A percentile compares a stretch with the other conserved stretches of the same genome.
Evolutionary conservation across 2,329 filamentous ascomycete genomes (phyloP).

Genomic region (Stachybotrys elegans): DNA sequence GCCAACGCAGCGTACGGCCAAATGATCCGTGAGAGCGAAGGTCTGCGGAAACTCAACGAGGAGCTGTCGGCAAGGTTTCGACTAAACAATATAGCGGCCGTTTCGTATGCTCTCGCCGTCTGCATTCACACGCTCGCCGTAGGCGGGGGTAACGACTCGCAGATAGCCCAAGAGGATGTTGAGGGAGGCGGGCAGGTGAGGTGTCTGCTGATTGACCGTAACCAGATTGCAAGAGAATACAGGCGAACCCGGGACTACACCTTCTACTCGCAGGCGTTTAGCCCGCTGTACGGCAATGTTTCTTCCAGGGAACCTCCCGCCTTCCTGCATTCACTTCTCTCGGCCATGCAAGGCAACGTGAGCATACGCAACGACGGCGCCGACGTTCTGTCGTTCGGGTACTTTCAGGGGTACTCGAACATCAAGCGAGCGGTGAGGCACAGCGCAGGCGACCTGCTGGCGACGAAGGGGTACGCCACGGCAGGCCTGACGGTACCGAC

Average conservation of each 20-base stretch:
- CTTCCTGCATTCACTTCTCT: constrained; percentile 2
- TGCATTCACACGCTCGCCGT: not conserved
- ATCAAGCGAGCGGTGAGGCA: constrained; percentile 5
- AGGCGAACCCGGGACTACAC: not conserved
- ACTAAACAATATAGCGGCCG: not conserved
- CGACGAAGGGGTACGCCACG: constrained; percentile 5
- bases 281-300: constrained; percentile 2
- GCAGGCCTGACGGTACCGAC: constrained; percentile 4
- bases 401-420: constrained; percentile 10
- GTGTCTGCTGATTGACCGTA: constrained; percentile 1
- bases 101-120: constrained; percentile 3
- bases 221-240: not conserved
- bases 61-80: constrained; percentile 1
- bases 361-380: constrained; percentile 5
- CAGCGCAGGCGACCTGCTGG: constrained; percentile 3
- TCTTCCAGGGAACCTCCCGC: not conserved
- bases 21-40: not conserved
- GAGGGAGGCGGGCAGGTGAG: not conserved
- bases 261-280: constrained; percentile 3
- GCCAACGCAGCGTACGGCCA: not conserved
- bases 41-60: not conserved
- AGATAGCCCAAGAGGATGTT: not conserved
- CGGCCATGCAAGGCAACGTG: constrained; percentile 1
- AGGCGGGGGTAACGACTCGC: not conserved
- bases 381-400: constrained; percentile 8